Percentiles rank a stretch among this genome's conserved stretches.
Conservation (phyloP, 2,329 filamentous ascomycete species). For the Botrytis fabae region DNA sequence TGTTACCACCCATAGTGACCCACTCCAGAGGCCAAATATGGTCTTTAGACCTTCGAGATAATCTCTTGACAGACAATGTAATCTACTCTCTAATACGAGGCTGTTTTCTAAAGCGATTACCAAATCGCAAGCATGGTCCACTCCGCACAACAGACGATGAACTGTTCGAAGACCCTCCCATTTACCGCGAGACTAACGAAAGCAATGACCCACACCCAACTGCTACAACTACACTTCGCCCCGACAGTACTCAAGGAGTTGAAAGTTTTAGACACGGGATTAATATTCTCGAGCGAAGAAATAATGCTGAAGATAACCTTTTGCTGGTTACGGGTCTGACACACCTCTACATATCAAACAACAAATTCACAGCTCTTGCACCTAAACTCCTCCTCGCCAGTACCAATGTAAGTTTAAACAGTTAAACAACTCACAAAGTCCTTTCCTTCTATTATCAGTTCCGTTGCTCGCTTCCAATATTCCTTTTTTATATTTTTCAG, state of each 20-base stretch:
- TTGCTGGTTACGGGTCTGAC: conserved; percentile 47
- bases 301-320: conserved; percentile 46
- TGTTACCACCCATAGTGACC: conserved; percentile 42
- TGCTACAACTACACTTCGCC: background rate
- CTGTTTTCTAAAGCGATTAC: conserved; percentile 13
- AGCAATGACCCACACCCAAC: background rate
- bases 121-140: background rate
- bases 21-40: conserved; percentile 48
- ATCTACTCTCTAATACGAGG: conserved; percentile 42
- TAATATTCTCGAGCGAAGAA: conserved; percentile 40
- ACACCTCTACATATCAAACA: conserved; percentile 56
- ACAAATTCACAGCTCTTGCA: conserved; percentile 48
- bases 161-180: conserved; percentile 40
- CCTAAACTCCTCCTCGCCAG: conserved; percentile 46
- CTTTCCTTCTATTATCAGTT: too few relatives aligned
- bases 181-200: background rate
- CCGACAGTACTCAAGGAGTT: background rate
- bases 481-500: background rate
- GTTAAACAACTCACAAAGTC: background rate
- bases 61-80: conserved; percentile 51
- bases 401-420: conserved; percentile 38
- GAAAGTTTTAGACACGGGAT: background rate
- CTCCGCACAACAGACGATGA: conserved; percentile 39
- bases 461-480: background rate
- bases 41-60: conserved; percentile 57